Evolutionary conservation across 352 stramenopile species (phyloP).

Genomic region (Pythium brachiatum): DNA sequence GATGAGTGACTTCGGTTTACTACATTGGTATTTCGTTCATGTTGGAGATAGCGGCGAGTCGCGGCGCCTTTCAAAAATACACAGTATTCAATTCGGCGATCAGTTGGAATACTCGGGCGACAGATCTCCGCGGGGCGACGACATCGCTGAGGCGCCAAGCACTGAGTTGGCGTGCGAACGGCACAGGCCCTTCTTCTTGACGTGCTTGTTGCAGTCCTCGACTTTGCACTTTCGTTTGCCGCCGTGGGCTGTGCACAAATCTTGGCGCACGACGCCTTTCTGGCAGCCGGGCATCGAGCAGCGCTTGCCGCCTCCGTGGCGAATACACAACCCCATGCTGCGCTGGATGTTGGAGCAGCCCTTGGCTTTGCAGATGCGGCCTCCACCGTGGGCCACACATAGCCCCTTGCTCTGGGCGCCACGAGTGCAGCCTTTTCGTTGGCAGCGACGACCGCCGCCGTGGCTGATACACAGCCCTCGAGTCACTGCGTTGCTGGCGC

Average conservation of each 20-base stretch:
- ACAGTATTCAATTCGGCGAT: not conserved
- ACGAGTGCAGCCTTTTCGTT: slow-evolving; percentile 80
- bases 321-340: slow-evolving; percentile 78
- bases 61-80: not conserved
- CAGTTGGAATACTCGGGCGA: slow-evolving; percentile 24
- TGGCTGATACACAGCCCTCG: slow-evolving; percentile 81
- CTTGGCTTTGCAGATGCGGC: slow-evolving; percentile 73
- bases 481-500: slow-evolving; percentile 74
- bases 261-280: slow-evolving; percentile 84
- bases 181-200: slow-evolving; percentile 84
- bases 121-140: slow-evolving; percentile 12
- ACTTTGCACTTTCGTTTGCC: slow-evolving; percentile 83
- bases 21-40: not conserved
- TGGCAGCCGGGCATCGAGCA: slow-evolving; percentile 71
- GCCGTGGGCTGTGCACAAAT: slow-evolving; percentile 84
- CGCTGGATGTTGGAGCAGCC: slow-evolving; percentile 86
- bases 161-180: slow-evolving; percentile 75
- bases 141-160: slow-evolving; percentile 18
- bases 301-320: slow-evolving; percentile 50
- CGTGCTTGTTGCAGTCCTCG: slow-evolving; percentile 79
- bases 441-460: slow-evolving; percentile 72
- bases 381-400: slow-evolving; percentile 80
- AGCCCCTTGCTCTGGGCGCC: slow-evolving; percentile 79
- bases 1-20: not conserved
- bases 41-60: not conserved